Base-by-base conservation (phyloP, 2,329 filamentous ascomycete genomes). In the Colletotrichum nymphaeae region DNA sequence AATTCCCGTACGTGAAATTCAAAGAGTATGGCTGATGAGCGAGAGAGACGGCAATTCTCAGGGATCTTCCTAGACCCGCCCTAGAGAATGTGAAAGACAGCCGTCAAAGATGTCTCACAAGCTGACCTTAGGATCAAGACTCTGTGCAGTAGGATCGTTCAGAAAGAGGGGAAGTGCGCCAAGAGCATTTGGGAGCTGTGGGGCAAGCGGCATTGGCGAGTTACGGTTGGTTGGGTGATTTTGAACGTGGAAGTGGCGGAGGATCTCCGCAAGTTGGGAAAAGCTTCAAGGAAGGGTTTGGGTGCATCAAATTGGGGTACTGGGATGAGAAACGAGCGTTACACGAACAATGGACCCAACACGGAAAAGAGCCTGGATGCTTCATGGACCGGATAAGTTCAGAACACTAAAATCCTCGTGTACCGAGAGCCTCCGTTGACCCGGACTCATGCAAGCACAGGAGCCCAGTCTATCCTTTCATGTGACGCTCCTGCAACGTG, bases 151-250 rank as follows among this genome's bases (percentile, higher is more conserved):
- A 26, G 26, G 26, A 26, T 9, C 8, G 14, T 32, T 16, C 5
- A 16, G 2, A 14, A 52, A 19, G n/a, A 6, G 5, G 9, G 53
- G 42, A 12, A 32, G 8, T 26, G 16, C 68, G 52, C 58, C 59
- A 72, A 72, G 42, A 28, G 1, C 14, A 53, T 6, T 35, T 22
- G 28, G 42, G 30, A 22, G 42, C 42, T 72, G 69, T 49, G 69
- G 69, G 49, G 69, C 62, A 19, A 57, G 69, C 69, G 69, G 56
- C 63, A 68, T 72, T 68, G 69, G 7, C 8, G 11, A n/a, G 5
- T 5, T 19, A 14, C 62, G 57, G 57, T 68, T 68, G 64, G 69
- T 49, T 16, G 14, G 2, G 24, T 9, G 19, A 24, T 24, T 68
- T 28, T 26, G 58, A 19, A 62, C 32, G 11, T 67, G 30, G 30